Evolutionary conservation across 139 green algal species (phyloP), one percentile per base, ranked within the genome.

Genomic region (Chlorella sp.): DNA sequence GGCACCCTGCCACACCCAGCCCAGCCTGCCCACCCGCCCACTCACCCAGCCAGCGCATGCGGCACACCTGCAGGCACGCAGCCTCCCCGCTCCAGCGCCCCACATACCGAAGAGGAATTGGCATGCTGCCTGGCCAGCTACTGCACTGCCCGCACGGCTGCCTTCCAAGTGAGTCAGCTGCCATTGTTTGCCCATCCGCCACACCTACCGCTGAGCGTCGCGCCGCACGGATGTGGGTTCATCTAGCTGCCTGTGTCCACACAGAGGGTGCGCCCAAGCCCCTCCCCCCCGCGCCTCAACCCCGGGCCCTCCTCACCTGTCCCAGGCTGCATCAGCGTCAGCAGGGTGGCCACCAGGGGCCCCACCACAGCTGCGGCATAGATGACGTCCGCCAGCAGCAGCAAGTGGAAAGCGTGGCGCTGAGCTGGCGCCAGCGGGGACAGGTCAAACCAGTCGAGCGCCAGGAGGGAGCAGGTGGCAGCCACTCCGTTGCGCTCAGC

Each of bases 301-400:
- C n/a, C n/a, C n/a, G n/a, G n/a, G 7, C 83, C 30, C 40, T 71
- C 85, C 57, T 61, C 85, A 73, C 86, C 87, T 12, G 26, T 53
- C 32, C 61, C 37, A 18, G 87, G 78, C 32, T 26, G 60, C 37
- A 86, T 39, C 87, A 90, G 78, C 37, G 77, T 42, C 7, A 28
- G 32, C 66, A 91, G 81, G 26, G 81, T 91, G 42, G n/a, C 48
- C n/a, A 91, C 81, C 34, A 91, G 64, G 3, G 81, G 81, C n/a
- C 36, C 22, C 68, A 91, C 88, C 40, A 91, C 61, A 0, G 68
- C 88, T 4, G 88, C 66, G 3, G 81, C 81, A 22, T 91, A 91
- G 53, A 91, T 83, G 11, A 91, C 88, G 68, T 91, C 88, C 22
- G 88, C 88, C 26, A 83, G 71, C 37, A 91, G 69, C 42, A 91